Evolutionary conservation across 257 asterid genomes (phyloP), one percentile per base, ranked within the genome.

Genomic region (Primulina huaijiensis): DNA sequence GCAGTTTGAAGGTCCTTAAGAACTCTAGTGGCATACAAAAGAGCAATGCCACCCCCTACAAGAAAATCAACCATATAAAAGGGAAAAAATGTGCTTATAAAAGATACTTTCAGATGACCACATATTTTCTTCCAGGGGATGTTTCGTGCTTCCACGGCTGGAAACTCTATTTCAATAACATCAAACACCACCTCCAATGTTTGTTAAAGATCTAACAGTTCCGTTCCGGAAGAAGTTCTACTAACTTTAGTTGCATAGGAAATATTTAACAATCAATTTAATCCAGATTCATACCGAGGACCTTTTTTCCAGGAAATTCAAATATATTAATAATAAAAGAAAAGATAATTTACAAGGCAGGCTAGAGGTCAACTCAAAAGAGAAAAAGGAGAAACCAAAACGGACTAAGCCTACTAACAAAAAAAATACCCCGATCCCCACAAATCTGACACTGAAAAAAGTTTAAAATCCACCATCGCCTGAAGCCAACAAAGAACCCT

Each of bases 1-100:
- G 81, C 76, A 64, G 92, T 86, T 78, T 86, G 81, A 72, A 89
- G 82, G 70, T 79, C 75, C 72, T 76, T 83, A 55, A 92, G 86
- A 77, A 78, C 82, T 79, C 85, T 82, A 37, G 90, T 77, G 60
- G 96, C 95, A 76, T 89, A 86, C 77, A 92, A 79, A 52, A 92
- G 93, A 75, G 96, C 92, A 82, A 88, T 90, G 30, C 98, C 98
- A 68, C 96, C 96, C 78, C 98, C 96, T 91, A 81, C 62, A 68
- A 70, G 53, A 64, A 68, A 27, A 61, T 1, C 64, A 66, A 59
- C 62, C 38, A 23, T 35, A 72, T 23, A 23, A 23, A 23, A 23
- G 25, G 25, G 25, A 23, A 23, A 23, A 23, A 46, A 52, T 38
- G 35, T 11, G 29, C 65, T 65, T 37, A 58, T 37, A 65, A 29